Evolutionary conservation across 2,329 filamentous ascomycete species (phyloP).

Genomic region (Lachnellula suecica): DNA sequence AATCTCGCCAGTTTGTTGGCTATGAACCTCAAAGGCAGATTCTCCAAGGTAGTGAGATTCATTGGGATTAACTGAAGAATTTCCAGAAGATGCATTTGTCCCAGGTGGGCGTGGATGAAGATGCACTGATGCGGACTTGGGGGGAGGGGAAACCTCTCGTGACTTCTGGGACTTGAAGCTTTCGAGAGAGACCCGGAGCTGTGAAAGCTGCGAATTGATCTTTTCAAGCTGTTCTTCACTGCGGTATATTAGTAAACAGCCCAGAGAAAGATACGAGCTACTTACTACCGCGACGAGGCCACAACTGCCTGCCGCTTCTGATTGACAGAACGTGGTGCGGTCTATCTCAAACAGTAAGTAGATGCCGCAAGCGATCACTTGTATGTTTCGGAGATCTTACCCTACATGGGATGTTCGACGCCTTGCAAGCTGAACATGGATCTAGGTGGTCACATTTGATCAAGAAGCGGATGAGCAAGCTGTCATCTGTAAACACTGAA

Average conservation of each 20-base stretch:
- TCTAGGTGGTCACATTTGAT: slow-evolving; percentile 10
- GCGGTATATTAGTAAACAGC: neutral
- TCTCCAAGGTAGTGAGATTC: slow-evolving; percentile 7
- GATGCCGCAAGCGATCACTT: neutral
- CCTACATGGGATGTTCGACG: slow-evolving; percentile 8
- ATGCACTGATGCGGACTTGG: neutral
- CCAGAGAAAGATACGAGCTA: neutral
- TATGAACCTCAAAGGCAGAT: slow-evolving; percentile 12
- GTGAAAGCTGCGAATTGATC: slow-evolving; percentile 7
- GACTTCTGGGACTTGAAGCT: neutral
- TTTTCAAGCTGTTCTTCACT: slow-evolving; percentile 7
- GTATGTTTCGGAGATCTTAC: neutral
- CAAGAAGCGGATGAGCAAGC: neutral
- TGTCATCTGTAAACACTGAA: neutral
- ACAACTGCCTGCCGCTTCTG: slow-evolving; percentile 4
- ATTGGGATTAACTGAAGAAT: neutral
- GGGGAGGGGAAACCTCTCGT: neutral
- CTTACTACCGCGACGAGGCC: slow-evolving; percentile 2
- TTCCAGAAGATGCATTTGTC: neutral
- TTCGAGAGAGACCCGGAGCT: slow-evolving; percentile 3
- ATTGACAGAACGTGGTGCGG: neutral
- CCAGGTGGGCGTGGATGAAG: neutral
- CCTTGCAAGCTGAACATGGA: slow-evolving; percentile 13
- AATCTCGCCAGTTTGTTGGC: slow-evolving; percentile 10
- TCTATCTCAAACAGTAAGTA: neutral